These are phyloP conservation scores for Ophiostoma sp. DNA, from an alignment of 2,329 filamentous ascomycete species.

Conservation along the genomic window DNA sequence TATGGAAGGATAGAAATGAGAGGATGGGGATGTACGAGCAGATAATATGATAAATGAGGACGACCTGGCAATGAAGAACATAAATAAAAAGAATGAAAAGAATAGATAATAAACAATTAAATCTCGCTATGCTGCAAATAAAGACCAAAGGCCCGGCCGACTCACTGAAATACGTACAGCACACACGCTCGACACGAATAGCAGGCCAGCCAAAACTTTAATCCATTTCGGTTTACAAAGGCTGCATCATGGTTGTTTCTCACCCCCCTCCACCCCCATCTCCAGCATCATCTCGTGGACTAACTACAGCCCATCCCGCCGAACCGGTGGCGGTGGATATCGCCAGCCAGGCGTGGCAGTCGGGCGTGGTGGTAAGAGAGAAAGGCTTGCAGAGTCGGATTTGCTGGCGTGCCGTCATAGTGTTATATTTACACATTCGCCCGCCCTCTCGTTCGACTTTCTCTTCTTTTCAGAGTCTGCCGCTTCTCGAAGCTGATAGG, in stretches of 20 bases:
- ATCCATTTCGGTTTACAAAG: not conserved
- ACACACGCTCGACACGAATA: not conserved
- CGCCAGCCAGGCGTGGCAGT: not conserved
- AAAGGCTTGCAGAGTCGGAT: not conserved
- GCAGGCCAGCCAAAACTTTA: not conserved
- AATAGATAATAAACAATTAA: not conserved
- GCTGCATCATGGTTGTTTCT: not conserved
- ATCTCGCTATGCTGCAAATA: not conserved
- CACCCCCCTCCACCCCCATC: not conserved
- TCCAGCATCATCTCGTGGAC: not conserved
- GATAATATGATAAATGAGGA: not conserved
- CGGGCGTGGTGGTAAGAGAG: not conserved
- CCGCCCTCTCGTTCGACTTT: not conserved
- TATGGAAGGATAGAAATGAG: constrained; percentile 1
- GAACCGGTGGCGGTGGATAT: constrained; percentile 6
- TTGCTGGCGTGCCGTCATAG: too few species aligned
- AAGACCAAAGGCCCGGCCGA: not conserved
- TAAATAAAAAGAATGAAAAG: not conserved
- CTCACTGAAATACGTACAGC: not conserved
- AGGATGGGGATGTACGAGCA: constrained; percentile 9
- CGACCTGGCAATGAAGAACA: not conserved
- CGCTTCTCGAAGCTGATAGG: constrained; percentile 17
- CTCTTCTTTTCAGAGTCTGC: not conserved
- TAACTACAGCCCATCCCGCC: constrained; percentile 4
- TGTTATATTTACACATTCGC: not conserved